Evolutionary conservation across 2,329 filamentous ascomycete genomes (phyloP).

Genomic region (Aspergillus ibericus): DNA sequence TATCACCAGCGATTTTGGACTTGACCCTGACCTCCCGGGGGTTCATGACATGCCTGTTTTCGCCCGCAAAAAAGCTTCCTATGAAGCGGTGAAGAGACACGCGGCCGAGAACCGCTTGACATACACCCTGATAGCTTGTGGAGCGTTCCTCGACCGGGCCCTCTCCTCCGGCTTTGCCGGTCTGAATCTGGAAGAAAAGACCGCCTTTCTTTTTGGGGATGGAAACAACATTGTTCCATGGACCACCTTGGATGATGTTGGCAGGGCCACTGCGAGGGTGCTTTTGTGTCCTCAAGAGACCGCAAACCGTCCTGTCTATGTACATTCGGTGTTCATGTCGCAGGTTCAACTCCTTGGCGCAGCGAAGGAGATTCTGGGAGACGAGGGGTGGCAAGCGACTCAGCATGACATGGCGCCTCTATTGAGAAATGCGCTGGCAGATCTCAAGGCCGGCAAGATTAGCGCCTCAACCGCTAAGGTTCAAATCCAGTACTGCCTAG

Average conservation of each 20-base stretch:
- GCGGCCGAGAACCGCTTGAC: slow-evolving; percentile 14
- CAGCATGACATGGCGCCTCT: background rate
- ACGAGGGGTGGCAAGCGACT: background rate
- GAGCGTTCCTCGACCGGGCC: background rate
- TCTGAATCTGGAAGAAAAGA: background rate
- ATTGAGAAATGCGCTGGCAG: background rate
- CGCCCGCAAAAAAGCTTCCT: slow-evolving; percentile 16
- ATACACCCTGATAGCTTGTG: background rate
- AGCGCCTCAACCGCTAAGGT: background rate
- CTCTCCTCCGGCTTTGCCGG: background rate
- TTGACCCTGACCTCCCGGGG: slow-evolving; percentile 20
- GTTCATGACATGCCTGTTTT: slow-evolving; percentile 20
- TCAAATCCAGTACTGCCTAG: background rate
- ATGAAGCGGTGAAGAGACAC: slow-evolving; percentile 17
- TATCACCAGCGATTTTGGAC: slow-evolving; percentile 13
- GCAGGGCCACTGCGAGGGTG: background rate
- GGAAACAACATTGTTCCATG: background rate
- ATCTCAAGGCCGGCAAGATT: background rate
- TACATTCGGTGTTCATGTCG: background rate
- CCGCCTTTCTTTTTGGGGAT: background rate
- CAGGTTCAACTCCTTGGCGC: background rate
- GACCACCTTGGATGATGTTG: background rate
- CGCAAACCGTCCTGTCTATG: background rate
- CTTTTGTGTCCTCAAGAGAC: background rate
- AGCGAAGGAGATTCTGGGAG: background rate